phyloP scores from a whole-genome alignment of 768 basidiomycete species.

The Xanthoconium purpureum region DNA sequence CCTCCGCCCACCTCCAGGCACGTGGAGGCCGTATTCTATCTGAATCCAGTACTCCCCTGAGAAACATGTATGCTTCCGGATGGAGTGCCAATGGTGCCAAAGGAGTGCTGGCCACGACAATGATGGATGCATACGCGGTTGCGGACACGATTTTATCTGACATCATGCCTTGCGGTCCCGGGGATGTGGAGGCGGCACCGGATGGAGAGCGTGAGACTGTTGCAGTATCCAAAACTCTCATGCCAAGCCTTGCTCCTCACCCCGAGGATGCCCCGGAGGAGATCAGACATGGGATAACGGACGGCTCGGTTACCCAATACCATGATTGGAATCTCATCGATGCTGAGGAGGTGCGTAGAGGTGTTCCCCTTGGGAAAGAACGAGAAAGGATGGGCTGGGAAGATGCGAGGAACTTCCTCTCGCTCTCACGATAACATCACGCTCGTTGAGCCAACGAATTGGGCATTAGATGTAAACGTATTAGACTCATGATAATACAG shows the following conservation, averaged over 20 bases:
- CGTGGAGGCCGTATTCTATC: slow-evolving; percentile 48
- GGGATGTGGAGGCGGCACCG: slow-evolving; percentile 7
- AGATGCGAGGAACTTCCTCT: slow-evolving; percentile 42
- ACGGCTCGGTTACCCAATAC: slow-evolving; percentile 55
- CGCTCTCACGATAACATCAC: slow-evolving; percentile 7
- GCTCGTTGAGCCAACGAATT: slow-evolving; percentile 1
- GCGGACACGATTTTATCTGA: slow-evolving; percentile 71
- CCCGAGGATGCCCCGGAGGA: slow-evolving; percentile 48
- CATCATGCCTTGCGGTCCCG: slow-evolving; percentile 26
- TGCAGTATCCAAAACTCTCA: slow-evolving; percentile 6
- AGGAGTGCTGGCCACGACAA: slow-evolving; percentile 88
- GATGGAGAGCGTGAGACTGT: slow-evolving; percentile 1
- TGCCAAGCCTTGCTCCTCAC: slow-evolving; percentile 38
- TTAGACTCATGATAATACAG: slow-evolving; percentile 11
- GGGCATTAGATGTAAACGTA: slow-evolving; percentile 3
- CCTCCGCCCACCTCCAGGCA: slow-evolving; percentile 55
- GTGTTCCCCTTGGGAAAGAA: slow-evolving; percentile 59
- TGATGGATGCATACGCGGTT: slow-evolving; percentile 86
- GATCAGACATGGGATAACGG: slow-evolving; percentile 41
- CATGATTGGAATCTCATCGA: slow-evolving; percentile 75
- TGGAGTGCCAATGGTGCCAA: slow-evolving; percentile 92
- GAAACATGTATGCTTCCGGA: slow-evolving; percentile 84
- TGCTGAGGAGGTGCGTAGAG: slow-evolving; percentile 64
- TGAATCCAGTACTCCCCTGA: slow-evolving; percentile 36
- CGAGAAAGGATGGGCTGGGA: slow-evolving; percentile 75